Percentiles rank a stretch among this genome's conserved stretches.
Conservation (phyloP, 2,329 filamentous ascomycete species). For the Arthrobotrys conoides region DNA sequence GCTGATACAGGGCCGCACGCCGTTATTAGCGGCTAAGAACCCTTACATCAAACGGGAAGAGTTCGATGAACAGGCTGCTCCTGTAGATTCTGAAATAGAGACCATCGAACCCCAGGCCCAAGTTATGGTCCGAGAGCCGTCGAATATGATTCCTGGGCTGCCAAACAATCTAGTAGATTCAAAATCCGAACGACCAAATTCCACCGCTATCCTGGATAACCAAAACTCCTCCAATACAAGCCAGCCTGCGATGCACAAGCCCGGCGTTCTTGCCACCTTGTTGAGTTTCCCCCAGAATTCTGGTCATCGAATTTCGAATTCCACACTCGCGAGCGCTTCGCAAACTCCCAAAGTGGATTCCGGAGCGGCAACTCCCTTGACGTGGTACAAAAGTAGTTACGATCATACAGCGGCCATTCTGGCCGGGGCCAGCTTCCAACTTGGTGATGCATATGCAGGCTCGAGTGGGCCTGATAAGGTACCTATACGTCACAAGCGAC, state of each 20-base stretch:
- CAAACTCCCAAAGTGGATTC: slow-evolving; percentile 31
- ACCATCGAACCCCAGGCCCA: slow-evolving; percentile 5
- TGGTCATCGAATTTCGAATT: background rate
- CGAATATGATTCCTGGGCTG: background rate
- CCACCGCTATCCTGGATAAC: background rate
- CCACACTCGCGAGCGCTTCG: background rate
- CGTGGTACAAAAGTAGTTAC: slow-evolving; percentile 38
- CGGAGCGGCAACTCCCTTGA: slow-evolving; percentile 24
- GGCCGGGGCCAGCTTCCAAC: slow-evolving; percentile 37
- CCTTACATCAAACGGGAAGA: slow-evolving; percentile 45
- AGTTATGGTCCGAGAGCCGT: slow-evolving; percentile 12
- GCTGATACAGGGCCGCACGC: slow-evolving; percentile 6
- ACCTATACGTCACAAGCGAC: slow-evolving; percentile 5
- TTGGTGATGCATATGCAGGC: slow-evolving; percentile 32
- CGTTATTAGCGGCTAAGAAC: slow-evolving; percentile 10
- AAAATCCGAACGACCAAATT: background rate
- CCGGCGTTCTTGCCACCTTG: slow-evolving; percentile 45
- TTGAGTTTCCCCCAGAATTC: slow-evolving; percentile 30
- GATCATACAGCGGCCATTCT: slow-evolving; percentile 41
- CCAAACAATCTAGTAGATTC: background rate
- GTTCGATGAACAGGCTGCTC: slow-evolving; percentile 40
- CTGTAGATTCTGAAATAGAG: background rate
- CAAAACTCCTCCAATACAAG: background rate
- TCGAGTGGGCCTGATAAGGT: slow-evolving; percentile 16
- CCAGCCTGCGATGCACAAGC: slow-evolving; percentile 9